Evolutionary conservation across 2,329 filamentous ascomycete genomes (phyloP).

Genomic region (Fusarium dlaminii): DNA sequence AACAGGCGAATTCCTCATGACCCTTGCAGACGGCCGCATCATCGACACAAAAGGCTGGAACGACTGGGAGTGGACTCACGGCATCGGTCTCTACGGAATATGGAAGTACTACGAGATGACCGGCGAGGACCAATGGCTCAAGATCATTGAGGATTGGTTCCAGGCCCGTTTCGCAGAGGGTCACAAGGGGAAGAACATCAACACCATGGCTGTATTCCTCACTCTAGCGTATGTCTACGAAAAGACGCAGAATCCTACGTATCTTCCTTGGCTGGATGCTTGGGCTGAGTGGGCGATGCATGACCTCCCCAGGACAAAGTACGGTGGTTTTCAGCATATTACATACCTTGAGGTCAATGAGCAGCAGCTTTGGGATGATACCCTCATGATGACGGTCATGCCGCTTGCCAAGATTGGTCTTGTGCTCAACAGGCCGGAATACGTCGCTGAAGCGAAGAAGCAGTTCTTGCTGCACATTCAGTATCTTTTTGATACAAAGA

Average conservation of each 20-base stretch:
- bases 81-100: slow-evolving; percentile 81
- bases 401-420: slow-evolving; percentile 83
- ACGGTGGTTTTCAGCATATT: slow-evolving; percentile 78
- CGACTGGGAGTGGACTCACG: slow-evolving; percentile 86
- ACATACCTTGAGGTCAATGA: slow-evolving; percentile 77
- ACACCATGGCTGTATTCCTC: slow-evolving; percentile 82
- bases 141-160: slow-evolving; percentile 80
- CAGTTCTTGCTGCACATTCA: slow-evolving; percentile 83
- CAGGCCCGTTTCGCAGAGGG: slow-evolving; percentile 72
- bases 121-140: slow-evolving; percentile 66
- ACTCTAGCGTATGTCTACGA: slow-evolving; percentile 83
- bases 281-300: slow-evolving; percentile 89
- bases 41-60: slow-evolving; percentile 89
- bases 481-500: slow-evolving; percentile 77
- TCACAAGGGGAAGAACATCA: slow-evolving; percentile 85
- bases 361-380: slow-evolving; percentile 85
- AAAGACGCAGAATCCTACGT: slow-evolving; percentile 72
- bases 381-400: slow-evolving; percentile 87
- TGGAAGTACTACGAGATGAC: slow-evolving; percentile 84
- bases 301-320: slow-evolving; percentile 75
- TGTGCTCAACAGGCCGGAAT: slow-evolving; percentile 74
- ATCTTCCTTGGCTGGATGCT: slow-evolving; percentile 79
- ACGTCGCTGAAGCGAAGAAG: slow-evolving; percentile 79
- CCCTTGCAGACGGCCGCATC: slow-evolving; percentile 74
- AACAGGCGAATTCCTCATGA: slow-evolving; percentile 78